Conservation (phyloP, 1,139 yeast genomes). For the Suhomyces atakaporum region DNA sequence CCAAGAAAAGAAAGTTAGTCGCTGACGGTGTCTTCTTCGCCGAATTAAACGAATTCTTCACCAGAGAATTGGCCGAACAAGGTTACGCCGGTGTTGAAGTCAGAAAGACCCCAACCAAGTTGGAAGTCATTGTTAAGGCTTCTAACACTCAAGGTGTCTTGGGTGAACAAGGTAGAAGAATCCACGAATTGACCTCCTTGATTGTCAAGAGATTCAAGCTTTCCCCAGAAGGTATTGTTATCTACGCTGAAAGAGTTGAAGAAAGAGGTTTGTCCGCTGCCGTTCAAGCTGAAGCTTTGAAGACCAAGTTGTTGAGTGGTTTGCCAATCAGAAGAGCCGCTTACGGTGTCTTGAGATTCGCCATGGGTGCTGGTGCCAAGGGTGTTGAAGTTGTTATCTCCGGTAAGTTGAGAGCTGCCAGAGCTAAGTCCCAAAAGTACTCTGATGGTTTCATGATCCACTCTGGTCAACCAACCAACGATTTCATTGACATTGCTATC, state of each 20-base stretch:
- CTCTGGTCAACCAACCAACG: constrained; percentile 99
- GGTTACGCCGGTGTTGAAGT: constrained; percentile 99
- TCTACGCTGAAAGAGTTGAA: constrained; percentile 99
- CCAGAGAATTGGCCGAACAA: constrained; percentile 99
- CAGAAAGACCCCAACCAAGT: constrained; percentile 97
- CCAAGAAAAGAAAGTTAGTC: constrained; percentile 88
- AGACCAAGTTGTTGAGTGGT: constrained; percentile 97
- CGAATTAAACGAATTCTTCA: constrained; percentile 99
- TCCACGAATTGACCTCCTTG: constrained; percentile 97
- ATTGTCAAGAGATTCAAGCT: constrained; percentile 99
- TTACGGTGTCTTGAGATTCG: constrained; percentile 99
- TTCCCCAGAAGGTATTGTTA: constrained; percentile 89
- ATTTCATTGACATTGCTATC: constrained; percentile 97
- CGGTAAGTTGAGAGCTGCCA: constrained; percentile 99
- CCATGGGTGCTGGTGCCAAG: constrained; percentile 99
- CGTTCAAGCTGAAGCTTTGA: constrained; percentile 99
- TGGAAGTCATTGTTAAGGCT: constrained; percentile 98
- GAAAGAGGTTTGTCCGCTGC: constrained; percentile 99
- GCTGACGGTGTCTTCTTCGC: constrained; percentile 99
- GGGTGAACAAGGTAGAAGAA: constrained; percentile 99
- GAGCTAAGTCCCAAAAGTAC: constrained; percentile 99
- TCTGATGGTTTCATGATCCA: constrained; percentile 99
- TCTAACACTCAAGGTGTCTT: constrained; percentile 98
- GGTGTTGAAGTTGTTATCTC: constrained; percentile 99
- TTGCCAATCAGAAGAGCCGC: constrained; percentile 99